Conservation (phyloP, 2,329 filamentous ascomycete genomes). For the Fonsecaea nubica region DNA sequence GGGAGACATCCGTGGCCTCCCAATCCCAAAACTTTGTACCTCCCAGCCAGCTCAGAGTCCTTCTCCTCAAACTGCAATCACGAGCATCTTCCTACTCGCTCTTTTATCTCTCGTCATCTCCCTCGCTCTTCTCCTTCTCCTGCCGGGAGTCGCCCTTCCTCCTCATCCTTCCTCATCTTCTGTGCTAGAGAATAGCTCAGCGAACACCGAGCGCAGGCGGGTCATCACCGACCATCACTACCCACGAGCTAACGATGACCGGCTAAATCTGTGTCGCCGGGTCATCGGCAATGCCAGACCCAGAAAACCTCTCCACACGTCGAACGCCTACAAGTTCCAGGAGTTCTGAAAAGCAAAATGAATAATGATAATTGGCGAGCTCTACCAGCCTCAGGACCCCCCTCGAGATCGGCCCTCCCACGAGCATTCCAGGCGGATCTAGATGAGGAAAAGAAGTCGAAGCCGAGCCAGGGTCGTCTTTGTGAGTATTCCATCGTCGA, state of each 20-base stretch:
- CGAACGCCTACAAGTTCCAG: background rate
- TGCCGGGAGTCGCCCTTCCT: background rate
- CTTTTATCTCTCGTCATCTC: background rate
- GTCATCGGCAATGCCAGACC: constrained; percentile 29
- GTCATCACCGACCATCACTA: constrained; percentile 18
- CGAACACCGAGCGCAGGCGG: constrained; percentile 22
- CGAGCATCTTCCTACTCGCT: background rate
- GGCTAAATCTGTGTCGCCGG: constrained; percentile 16
- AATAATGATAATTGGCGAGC: background rate
- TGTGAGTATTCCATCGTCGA: background rate
- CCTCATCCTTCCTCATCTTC: constrained; percentile 1
- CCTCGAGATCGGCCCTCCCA: background rate
- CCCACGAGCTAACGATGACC: constrained; percentile 29
- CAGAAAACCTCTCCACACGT: constrained; percentile 5
- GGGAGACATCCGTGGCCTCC: too few relatives aligned
- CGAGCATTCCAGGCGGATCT: constrained; percentile 4
- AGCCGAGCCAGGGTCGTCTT: background rate
- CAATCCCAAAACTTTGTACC: background rate
- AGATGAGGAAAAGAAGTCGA: constrained; percentile 19
- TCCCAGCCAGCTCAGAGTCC: background rate
- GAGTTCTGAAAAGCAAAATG: background rate
- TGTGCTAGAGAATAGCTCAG: constrained; percentile 20
- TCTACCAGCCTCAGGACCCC: background rate
- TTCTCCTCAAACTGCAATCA: background rate
- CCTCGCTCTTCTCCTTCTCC: background rate